Percentiles rank a stretch among this genome's conserved stretches.
Conservation (phyloP, 352 stramenopile genomes). For the Phytopythium boreale region DNA sequence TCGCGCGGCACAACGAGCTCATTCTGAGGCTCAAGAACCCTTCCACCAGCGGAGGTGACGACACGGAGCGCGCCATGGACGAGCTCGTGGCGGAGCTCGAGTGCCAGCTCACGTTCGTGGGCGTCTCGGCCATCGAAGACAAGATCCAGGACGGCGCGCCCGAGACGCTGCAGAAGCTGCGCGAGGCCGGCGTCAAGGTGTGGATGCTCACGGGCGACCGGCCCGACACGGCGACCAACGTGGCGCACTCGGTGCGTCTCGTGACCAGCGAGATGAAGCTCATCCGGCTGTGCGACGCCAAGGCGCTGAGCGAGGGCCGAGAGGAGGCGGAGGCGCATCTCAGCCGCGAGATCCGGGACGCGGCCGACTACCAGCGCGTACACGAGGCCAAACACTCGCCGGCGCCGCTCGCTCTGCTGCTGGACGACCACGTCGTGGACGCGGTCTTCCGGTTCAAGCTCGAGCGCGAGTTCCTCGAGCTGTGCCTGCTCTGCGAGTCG, state of each 20-base stretch:
- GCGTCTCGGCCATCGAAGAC: slow-evolving; percentile 64
- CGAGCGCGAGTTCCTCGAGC: slow-evolving; percentile 39
- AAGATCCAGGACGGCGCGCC: slow-evolving; percentile 60
- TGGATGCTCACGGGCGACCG: slow-evolving; percentile 76
- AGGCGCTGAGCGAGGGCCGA: slow-evolving; percentile 15
- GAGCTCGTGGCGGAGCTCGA: slow-evolving; percentile 46
- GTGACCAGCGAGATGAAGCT: slow-evolving; percentile 53
- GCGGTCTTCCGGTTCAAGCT: slow-evolving; percentile 31
- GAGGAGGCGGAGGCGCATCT: slow-evolving; percentile 24
- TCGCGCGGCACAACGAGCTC: slow-evolving; percentile 27
- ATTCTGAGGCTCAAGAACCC: slow-evolving; percentile 8
- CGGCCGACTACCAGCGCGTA: neutral
- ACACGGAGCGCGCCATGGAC: slow-evolving; percentile 28
- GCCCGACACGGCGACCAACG: slow-evolving; percentile 63
- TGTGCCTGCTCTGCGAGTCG: slow-evolving; percentile 83
- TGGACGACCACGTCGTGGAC: slow-evolving; percentile 53
- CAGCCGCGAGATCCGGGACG: slow-evolving; percentile 17
- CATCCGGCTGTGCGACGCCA: slow-evolving; percentile 34
- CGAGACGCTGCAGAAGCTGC: slow-evolving; percentile 54
- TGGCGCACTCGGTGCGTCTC: slow-evolving; percentile 48
- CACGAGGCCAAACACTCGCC: slow-evolving; percentile 1
- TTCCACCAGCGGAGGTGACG: neutral
- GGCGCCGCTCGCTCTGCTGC: slow-evolving; percentile 28
- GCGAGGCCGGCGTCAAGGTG: slow-evolving; percentile 63
- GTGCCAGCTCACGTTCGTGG: slow-evolving; percentile 39